Base-by-base conservation (phyloP, 352 stramenopile species). In the Pythium chondricola region DNA sequence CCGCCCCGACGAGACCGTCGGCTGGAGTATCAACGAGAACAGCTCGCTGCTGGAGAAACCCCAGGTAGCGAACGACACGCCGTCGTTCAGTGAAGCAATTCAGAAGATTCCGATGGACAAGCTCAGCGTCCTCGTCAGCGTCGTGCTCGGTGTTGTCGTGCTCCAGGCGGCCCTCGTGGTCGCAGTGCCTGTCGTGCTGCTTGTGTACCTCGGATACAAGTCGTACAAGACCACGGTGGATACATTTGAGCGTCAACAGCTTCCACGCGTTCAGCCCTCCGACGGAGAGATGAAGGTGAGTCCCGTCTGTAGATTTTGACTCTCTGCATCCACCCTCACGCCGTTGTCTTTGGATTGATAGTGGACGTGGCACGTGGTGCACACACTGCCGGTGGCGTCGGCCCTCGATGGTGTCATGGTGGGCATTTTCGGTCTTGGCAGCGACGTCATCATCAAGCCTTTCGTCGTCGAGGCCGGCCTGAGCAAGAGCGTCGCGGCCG, bases 161-260 rank as follows among this genome's bases (percentile, higher is more conserved):
- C 41, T 61, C 17, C 53, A 61, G 30, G 44, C 40, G 16, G 53
- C 53, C 11, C 32, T 61, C 20, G 53, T 44, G 6, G 46, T 61
- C 31, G 44, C 39, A 21, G 53, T 61, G 18, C 53, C 53, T 3
- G 16, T 61, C 6, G 40, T 61, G 38, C 41, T 61, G 31, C 53
- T 61, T 14, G 18, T 50, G 5, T 61, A 61, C 53, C 27, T 61
- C 25, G 53, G 45, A 1, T 61, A 56, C 53, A 61, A 61, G 53
- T 43, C 53, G 26, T 39, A 56, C 53, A 45, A 55, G 45, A 46
- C 31, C n/a, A 54, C 44, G 3, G 27, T 51, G 14, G 45, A 50
- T 26, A 43, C 53, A 9, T 54, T 41, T 21, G 53, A 61, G 33
- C 24, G 27, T n/a, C 53, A 61, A 40, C 53, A 61, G 29, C 30